These are phyloP conservation scores for Candida ipomoeae DNA, from an alignment of 805 yeast genomes.

Conservation along the genomic window DNA sequence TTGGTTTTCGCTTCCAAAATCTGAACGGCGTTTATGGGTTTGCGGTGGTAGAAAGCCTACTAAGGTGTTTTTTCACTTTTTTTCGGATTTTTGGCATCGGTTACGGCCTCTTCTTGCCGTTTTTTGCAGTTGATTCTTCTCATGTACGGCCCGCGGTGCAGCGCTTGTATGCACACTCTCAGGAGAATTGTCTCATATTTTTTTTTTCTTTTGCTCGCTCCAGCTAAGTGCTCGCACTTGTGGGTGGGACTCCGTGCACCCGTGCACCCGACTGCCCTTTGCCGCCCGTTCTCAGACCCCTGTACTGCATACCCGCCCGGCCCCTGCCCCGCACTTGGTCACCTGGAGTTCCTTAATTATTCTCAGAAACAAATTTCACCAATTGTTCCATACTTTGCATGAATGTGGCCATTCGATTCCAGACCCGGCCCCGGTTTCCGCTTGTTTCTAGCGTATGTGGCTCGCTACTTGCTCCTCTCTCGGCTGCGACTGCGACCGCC, in stretches of 20 bases:
- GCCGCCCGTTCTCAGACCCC: neutral
- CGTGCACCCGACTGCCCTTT: neutral
- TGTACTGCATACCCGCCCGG: neutral
- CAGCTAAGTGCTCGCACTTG: neutral
- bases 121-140: neutral
- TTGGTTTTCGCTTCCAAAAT: conserved; percentile 3
- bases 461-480: neutral
- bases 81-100: neutral
- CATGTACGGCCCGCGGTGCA: conserved; percentile 1
- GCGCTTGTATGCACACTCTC: neutral
- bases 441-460: neutral
- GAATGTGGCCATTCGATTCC: neutral
- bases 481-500: neutral
- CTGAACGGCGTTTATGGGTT: neutral
- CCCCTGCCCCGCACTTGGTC: neutral
- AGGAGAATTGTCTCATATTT: conserved; percentile 4
- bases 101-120: neutral
- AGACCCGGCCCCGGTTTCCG: neutral
- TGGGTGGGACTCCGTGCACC: conserved; percentile 2
- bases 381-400: neutral
- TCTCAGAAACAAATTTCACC: conserved; percentile 1
- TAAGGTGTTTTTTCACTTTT: neutral
- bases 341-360: neutral
- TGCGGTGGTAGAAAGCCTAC: neutral
- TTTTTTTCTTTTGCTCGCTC: neutral